phyloP scores from a whole-genome alignment of 257 asterid genomes.

The Datura wrightii region DNA sequence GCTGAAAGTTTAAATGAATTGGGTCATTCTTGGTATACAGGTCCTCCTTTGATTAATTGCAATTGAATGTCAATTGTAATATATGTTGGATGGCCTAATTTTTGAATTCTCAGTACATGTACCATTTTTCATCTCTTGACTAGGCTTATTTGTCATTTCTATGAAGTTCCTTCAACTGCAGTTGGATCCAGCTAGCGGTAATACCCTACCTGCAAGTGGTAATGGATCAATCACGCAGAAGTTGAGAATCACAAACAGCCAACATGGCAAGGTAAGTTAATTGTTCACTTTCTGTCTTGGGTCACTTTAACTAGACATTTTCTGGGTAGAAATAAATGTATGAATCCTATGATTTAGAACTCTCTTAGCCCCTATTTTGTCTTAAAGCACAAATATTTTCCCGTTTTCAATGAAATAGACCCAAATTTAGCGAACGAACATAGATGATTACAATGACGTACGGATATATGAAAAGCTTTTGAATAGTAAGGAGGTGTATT shows the following conservation, averaged over 20 bases:
- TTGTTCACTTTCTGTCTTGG: slow-evolving; percentile 19
- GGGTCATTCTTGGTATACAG: not conserved
- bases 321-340: slow-evolving; percentile 5
- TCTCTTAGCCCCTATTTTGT: not conserved
- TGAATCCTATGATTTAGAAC: not conserved
- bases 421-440: not conserved
- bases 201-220: slow-evolving; percentile 74
- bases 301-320: not conserved
- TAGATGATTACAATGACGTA: slow-evolving; percentile 10
- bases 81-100: not conserved
- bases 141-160: slow-evolving; percentile 11
- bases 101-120: not conserved
- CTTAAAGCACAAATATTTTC: not conserved
- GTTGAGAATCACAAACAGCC: slow-evolving; percentile 80
- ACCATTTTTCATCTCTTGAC: slow-evolving; percentile 11
- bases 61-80: not conserved
- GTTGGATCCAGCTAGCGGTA: slow-evolving; percentile 92
- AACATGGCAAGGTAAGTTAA: slow-evolving; percentile 82
- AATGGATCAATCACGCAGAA: slow-evolving; percentile 76
- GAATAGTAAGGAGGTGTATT: not conserved
- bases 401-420: not conserved
- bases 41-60: not conserved
- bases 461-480: not conserved
- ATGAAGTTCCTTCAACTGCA: slow-evolving; percentile 93
- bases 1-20: not conserved